Evolutionary conservation across 139 green algal species (phyloP).

Genomic region (Coelastrella sp.): DNA sequence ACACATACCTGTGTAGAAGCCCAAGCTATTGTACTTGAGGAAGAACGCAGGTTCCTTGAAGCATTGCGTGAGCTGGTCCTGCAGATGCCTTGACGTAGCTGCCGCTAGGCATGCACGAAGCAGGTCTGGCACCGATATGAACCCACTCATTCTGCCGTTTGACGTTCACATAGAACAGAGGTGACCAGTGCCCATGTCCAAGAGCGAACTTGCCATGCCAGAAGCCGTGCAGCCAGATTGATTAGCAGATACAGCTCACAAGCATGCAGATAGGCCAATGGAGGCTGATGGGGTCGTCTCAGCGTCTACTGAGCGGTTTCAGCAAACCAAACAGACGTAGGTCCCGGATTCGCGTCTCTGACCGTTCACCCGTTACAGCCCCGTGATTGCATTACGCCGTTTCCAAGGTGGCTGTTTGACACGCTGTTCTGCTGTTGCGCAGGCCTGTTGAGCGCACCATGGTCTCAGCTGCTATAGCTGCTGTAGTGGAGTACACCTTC

Average conservation of each 20-base stretch:
- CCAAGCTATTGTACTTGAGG: not conserved
- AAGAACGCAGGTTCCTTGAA: constrained; percentile 25
- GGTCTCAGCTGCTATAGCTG: too few species aligned
- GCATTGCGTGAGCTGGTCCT: not conserved
- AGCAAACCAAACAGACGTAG: too few species aligned
- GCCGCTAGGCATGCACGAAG: not conserved
- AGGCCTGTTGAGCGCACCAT: too few species aligned
- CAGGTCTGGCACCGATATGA: not conserved
- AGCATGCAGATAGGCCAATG: not conserved
- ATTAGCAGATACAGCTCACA: not conserved
- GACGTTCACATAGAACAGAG: not conserved
- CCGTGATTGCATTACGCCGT: too few species aligned
- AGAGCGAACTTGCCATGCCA: not conserved
- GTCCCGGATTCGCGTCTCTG: too few species aligned
- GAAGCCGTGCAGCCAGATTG: too few species aligned
- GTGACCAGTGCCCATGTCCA: not conserved
- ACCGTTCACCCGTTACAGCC: too few species aligned
- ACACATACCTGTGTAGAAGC: constrained; percentile 22
- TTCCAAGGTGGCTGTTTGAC: not conserved
- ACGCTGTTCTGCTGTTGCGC: too few species aligned
- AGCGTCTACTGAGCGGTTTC: too few species aligned
- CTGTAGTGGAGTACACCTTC: too few species aligned
- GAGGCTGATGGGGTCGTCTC: too few species aligned
- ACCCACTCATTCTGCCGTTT: not conserved
- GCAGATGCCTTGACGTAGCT: not conserved